phyloP scores from a whole-genome alignment of 108 stramenopile genomes.

The Schizochytrium sp. region DNA sequence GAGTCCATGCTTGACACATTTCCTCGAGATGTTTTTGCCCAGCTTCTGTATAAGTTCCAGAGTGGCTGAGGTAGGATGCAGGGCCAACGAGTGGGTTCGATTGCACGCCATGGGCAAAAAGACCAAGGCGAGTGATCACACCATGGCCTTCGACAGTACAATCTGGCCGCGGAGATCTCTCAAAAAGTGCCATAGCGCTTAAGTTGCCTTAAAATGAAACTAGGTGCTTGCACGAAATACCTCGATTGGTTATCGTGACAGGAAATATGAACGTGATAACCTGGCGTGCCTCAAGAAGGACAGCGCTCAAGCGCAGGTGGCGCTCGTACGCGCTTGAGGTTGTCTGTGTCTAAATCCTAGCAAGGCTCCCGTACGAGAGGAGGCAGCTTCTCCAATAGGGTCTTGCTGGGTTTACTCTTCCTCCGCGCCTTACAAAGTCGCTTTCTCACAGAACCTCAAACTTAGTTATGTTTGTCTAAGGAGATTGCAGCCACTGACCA shows the following conservation, averaged over 20 bases:
- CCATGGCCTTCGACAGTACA: conserved; percentile 24
- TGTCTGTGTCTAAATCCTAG: too few relatives aligned
- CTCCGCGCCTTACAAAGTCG: too few relatives aligned
- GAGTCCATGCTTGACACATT: conserved; percentile 32
- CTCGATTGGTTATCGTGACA: background rate
- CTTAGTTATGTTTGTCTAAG: too few relatives aligned
- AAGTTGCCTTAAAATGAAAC: too few relatives aligned
- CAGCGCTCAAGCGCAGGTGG: background rate
- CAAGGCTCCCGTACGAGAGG: too few relatives aligned
- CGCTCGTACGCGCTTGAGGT: background rate
- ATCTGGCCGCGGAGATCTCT: conserved; percentile 10
- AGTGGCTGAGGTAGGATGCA: conserved; percentile 42
- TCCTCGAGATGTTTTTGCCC: conserved; percentile 15
- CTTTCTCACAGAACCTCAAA: too few relatives aligned
- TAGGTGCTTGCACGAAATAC: too few relatives aligned
- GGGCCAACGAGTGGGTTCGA: conserved; percentile 39
- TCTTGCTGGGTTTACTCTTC: too few relatives aligned
- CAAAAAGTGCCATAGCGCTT: conserved; percentile 12
- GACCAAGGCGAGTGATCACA: conserved; percentile 33
- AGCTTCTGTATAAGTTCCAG: conserved; percentile 7
- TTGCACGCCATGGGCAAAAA: conserved; percentile 57
- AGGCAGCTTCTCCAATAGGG: too few relatives aligned
- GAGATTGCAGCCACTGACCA: too few relatives aligned
- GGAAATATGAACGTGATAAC: background rate
- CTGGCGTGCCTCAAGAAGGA: background rate